A percentile compares a stretch with the other conserved stretches of the same genome.
Evolutionary conservation across 2,329 filamentous ascomycete species (phyloP).

Genomic region (Penicillium sp.): DNA sequence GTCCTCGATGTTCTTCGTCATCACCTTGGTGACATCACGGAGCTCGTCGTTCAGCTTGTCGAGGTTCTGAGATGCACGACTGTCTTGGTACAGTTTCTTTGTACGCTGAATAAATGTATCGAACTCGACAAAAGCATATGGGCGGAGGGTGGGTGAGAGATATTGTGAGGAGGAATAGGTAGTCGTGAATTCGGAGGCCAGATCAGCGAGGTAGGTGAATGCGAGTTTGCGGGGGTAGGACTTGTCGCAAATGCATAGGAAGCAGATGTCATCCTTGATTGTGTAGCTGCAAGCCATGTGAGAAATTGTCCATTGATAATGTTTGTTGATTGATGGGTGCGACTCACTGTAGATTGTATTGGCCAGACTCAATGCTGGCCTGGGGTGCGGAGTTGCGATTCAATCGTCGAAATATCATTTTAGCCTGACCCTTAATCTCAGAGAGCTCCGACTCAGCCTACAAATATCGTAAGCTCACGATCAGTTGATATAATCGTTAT

Average conservation of each 20-base stretch:
- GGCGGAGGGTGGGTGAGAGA: constrained; percentile 70
- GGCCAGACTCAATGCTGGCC: constrained; percentile 83
- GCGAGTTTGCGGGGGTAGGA: constrained; percentile 97
- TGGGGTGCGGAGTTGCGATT: constrained; percentile 86
- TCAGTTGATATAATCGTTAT: background rate
- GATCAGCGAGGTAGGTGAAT: constrained; percentile 94
- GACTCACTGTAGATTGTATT: constrained; percentile 79
- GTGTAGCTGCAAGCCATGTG: constrained; percentile 63
- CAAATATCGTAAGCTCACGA: background rate
- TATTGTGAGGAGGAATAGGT: constrained; percentile 75
- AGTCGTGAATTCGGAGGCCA: constrained; percentile 84
- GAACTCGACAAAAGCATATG: constrained; percentile 97
- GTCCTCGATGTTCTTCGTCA: constrained; percentile 99
- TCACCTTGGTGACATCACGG: constrained; percentile 95
- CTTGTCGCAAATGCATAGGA: constrained; percentile 88
- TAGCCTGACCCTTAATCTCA: constrained; percentile 87
- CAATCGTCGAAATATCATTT: constrained; percentile 83
- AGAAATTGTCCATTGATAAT: constrained; percentile 1
- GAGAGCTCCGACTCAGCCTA: constrained; percentile 70
- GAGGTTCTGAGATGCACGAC: constrained; percentile 84
- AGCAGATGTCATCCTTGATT: constrained; percentile 78
- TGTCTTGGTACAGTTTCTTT: constrained; percentile 90
- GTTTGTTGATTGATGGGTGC: background rate
- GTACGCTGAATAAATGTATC: constrained; percentile 95
- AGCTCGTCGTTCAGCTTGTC: constrained; percentile 96